Base-by-base conservation (phyloP, 805 yeast genomes). In the Sugiyamaella floridensis region DNA sequence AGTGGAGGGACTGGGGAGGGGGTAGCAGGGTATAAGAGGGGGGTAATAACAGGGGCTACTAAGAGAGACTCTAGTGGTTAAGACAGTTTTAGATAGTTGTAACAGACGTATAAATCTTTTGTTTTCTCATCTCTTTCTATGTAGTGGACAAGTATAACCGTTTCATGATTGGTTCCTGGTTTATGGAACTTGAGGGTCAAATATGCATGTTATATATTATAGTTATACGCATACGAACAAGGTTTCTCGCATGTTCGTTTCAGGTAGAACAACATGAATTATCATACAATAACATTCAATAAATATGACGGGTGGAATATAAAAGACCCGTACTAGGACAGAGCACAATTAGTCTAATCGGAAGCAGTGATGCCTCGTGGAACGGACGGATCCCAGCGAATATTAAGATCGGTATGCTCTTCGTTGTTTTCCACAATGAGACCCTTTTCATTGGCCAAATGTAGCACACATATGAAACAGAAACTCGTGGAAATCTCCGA, bases 361-460 rank as follows among this genome's bases (percentile, higher is more conserved):
- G 37, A 32, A 11, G n/a, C 37, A 14, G 37, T 40, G 22, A 45
- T 22, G 6, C 32, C 44, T 10, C 52, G 46, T 11, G 48, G 43
- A 9, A 44, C 52, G 8, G 43, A 22, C 11, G 60, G 55, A 40
- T 62, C 64, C 55, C 62, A 60, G 40, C 47, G 47, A 37, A 62
- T 61, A 14, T 50, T 52, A 29, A 66, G 53, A 45, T 72, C 74
- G 29, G 55, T 59, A 37, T 64, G 70, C 19, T 67, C 64, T 6
- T 71, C 77, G 9, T 71, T 77, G 55, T 79, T 77, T 15, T 73
- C 71, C 7, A 89, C 76, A 6, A 71, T 63, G 29, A 89, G 71
- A 0, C 90, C 92, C 62, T 86, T 83, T 65, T 89, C 97, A 64
- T 89, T 89, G 12, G 96, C 95, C 58, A 89, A 71, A 69, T 89